phyloP scores from a whole-genome alignment of 371 early-diverging fungal genomes.

The Circinella umbellata region DNA sequence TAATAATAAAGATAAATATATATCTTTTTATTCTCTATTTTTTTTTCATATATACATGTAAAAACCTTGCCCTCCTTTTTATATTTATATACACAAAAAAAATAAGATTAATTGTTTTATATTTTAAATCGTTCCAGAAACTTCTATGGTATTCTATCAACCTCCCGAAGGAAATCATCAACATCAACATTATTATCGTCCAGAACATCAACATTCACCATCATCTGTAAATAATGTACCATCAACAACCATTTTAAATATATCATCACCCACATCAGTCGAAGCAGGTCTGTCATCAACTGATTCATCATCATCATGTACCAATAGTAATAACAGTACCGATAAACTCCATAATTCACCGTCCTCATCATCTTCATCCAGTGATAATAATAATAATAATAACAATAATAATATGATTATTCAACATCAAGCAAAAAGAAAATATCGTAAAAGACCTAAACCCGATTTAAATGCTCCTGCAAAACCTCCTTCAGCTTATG shows the following conservation, averaged over 20 bases:
- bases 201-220: background rate
- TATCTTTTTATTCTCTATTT: background rate
- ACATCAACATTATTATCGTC: background rate
- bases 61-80: background rate
- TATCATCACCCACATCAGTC: too few relatives aligned
- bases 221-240: background rate
- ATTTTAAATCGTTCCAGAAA: conserved; percentile 20
- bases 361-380: background rate
- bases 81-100: background rate
- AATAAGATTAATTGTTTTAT: background rate
- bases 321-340: background rate
- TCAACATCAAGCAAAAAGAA: conserved; percentile 35
- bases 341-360: background rate
- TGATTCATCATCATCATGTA: background rate
- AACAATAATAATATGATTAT: conserved; percentile 4
- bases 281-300: too few relatives aligned
- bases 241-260: background rate
- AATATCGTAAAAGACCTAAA: conserved; percentile 59
- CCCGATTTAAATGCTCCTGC: conserved; percentile 56
- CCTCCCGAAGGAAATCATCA: background rate
- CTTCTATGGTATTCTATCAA: conserved; percentile 21
- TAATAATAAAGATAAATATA: background rate
- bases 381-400: background rate
- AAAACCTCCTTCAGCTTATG: conserved; percentile 62
- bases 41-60: background rate